These are phyloP conservation scores for Suillus spraguei DNA, from an alignment of 768 basidiomycete species.

Conservation along the genomic window DNA sequence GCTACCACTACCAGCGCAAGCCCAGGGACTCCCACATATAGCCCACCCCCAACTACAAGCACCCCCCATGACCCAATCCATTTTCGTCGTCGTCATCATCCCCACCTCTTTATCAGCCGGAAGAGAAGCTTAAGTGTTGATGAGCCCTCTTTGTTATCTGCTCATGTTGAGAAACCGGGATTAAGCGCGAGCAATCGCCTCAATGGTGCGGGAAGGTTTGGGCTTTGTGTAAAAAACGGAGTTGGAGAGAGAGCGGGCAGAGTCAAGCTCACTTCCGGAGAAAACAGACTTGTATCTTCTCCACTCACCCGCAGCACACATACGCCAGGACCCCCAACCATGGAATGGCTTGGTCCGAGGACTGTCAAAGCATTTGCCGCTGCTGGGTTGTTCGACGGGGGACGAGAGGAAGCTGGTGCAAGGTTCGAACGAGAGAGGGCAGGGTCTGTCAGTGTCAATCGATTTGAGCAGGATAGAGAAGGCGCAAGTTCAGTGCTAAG, in stretches of 20 bases:
- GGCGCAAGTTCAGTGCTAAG: constrained; percentile 1
- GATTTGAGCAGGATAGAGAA: constrained; percentile 2
- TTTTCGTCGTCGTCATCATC: background rate
- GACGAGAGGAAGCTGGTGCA: constrained; percentile 27
- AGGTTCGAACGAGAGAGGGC: background rate
- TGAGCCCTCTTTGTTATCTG: constrained; percentile 32
- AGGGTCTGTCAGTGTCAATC: background rate
- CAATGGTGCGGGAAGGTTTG: background rate
- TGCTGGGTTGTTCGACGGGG: constrained; percentile 59
- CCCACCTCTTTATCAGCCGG: constrained; percentile 39
- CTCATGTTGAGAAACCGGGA: constrained; percentile 4
- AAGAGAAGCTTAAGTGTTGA: constrained; percentile 75
- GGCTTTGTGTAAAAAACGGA: background rate
- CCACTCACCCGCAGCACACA: constrained; percentile 15
- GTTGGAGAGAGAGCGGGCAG: background rate
- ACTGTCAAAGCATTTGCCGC: constrained; percentile 76
- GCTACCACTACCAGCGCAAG: background rate
- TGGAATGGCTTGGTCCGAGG: constrained; percentile 72
- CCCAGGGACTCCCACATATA: background rate
- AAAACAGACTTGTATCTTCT: constrained; percentile 11
- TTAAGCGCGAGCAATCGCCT: background rate
- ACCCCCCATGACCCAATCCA: constrained; percentile 1
- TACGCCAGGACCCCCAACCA: constrained; percentile 24
- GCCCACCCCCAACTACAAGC: background rate
- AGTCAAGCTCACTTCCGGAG: background rate